Conservation (phyloP, 345 rosid species). For the Syzygium aromaticum region DNA sequence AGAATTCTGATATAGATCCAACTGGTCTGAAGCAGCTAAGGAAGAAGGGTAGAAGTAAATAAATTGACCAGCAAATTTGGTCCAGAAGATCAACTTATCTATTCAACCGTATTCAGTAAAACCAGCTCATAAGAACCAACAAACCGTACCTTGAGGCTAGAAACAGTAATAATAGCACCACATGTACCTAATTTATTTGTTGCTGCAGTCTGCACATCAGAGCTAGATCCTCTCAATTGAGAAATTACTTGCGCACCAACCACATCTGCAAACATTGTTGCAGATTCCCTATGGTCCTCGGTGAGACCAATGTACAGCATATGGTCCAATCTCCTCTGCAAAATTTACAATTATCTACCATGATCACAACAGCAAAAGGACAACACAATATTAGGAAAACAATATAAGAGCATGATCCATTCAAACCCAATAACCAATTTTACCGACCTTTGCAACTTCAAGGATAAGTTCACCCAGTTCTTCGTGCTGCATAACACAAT, state of each 20-base stretch:
- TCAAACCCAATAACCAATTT: conserved; percentile 3
- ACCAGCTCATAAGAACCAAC: background rate
- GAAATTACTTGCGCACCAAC: conserved; percentile 92
- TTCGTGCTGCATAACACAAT: conserved; percentile 64
- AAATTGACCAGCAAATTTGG: background rate
- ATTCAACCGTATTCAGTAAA: background rate
- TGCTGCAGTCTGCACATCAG: conserved; percentile 9
- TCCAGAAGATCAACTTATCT: background rate
- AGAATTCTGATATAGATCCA: background rate
- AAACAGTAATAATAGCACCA: background rate
- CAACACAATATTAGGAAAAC: conserved; percentile 13
- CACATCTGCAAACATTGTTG: conserved; percentile 84
- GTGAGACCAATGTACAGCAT: conserved; percentile 97
- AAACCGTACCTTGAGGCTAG: background rate
- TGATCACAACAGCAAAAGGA: conserved; percentile 20
- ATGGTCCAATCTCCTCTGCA: conserved; percentile 92
- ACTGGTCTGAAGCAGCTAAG: background rate
- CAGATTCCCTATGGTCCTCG: conserved; percentile 89
- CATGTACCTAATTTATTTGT: conserved; percentile 29
- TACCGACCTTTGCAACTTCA: conserved; percentile 79
- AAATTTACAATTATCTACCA: conserved; percentile 37
- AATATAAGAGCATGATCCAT: background rate
- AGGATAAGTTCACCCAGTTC: conserved; percentile 72
- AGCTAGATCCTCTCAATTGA: conserved; percentile 33
- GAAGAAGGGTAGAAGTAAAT: background rate